Base-by-base conservation (phyloP, 2,329 filamentous ascomycete species). In the Colletotrichum sp. region DNA sequence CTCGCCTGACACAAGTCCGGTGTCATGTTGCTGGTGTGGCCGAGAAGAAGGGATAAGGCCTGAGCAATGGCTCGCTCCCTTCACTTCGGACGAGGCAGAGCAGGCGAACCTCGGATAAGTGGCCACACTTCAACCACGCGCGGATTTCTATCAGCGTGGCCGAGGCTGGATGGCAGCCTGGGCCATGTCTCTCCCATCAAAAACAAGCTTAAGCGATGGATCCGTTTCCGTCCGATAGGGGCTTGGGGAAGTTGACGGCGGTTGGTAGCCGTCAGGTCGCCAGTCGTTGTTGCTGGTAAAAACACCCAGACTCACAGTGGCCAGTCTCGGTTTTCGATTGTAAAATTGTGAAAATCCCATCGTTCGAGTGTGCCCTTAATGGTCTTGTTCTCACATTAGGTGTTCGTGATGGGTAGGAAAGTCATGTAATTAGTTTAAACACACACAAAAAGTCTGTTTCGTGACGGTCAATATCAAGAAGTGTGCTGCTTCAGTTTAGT, bases 1-100 rank as follows among this genome's bases (percentile, higher is more conserved):
- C 43, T 9, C 26, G 39, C 55, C 72, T 72, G 72, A 72, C 63
- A 75, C 69, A 75, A 67, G 24, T 55, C 63, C 63, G 69, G 63
- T 67, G 63, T 72, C 72, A 72, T 18, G 36, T 67, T 55, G 21
- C 55, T 7, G 21, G 36, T 55, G 39, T 63, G 63, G 39, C 32
- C 63, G 26, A 39, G n/a, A 9, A n/a, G 26, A 32, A 72, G 55
- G 68, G 69, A 72, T 75, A 6, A 26, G n/a, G 61, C 30, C 63
- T 61, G 69, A 43, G 55, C 55, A 18, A 39, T 16, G 28, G 26
- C 26, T 48, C 32, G 43, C 43, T 9, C 18, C 4, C 18, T 32
- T 5, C 18, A 72, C 69, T 63, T 75, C 63, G 39, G 69, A 72
- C 26, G 69, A 72, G 21, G 16, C 39, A n/a, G 21, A 30, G 65